Base-by-base conservation (phyloP, 2,329 filamentous ascomycete species). In the Exophiala phaeomuriformis region DNA sequence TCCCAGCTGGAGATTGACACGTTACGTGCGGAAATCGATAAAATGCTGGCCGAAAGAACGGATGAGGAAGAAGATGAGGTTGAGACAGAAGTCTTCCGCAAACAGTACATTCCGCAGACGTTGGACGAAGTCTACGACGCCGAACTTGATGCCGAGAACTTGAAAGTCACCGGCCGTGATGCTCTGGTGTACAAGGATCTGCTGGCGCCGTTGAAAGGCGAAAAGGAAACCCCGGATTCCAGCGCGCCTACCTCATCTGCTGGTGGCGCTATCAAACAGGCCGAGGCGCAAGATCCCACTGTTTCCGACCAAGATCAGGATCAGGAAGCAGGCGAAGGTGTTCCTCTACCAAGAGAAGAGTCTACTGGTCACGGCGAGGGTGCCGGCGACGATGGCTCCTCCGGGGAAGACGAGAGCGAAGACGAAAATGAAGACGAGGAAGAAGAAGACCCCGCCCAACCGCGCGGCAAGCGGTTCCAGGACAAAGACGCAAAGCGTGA, bases 91-190 rank as follows among this genome's bases (percentile, higher is more conserved):
- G 93, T 97, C 4, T 98, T 96, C 75, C 81, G 91, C 64, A 86
- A 95, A 65, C 89, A 96, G 69, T 98, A 94, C 69, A 97, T 98
- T 49, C 93, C 93, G 0, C 90, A 95, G 69, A 97, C 88, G 0
- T 77, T 98, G 41, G 88, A 97, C 62, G 89, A 98, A 66, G 91
- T 98, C 3, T 96, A 96, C 69, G 90, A 98, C 67, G 84, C 95
- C 47, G 93, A 97, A 70, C 85, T 90, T 63, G 93, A 97, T 63
- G 88, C 84, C 1, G 84, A 88, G 63, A 84, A 83, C 67, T 79
- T 95, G 27, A 81, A 81, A 5, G 77, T 82, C 41, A 90, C 89
- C 3, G 78, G 86, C 59, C 87, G 84, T 19, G 80, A 82, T 8
- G 82, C 86, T n/a, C 76, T 96, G 0, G 82, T 95, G 1, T 97